Conservation (phyloP, 2,329 filamentous ascomycete genomes). For the Monosporascus sp. region DNA sequence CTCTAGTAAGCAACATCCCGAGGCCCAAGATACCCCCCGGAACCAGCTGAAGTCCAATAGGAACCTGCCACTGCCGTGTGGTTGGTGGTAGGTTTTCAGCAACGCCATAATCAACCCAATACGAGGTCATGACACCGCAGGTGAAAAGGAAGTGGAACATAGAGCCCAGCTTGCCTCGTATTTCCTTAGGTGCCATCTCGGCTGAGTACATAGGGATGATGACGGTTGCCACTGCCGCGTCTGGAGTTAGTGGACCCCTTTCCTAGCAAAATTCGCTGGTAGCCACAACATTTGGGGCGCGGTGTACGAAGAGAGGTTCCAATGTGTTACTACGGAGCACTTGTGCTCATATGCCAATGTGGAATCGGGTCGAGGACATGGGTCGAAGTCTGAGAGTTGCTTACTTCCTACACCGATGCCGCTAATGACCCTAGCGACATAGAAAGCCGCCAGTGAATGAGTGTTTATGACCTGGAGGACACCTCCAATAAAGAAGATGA, state of each 20-base stretch:
- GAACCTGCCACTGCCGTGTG: conserved; percentile 46
- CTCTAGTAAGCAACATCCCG: conserved; percentile 44
- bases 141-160: conserved; percentile 43
- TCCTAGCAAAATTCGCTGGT: background rate
- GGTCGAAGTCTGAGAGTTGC: background rate
- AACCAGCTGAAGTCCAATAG: conserved; percentile 42
- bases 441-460: conserved; percentile 32
- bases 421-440: conserved; percentile 32
- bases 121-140: conserved; percentile 35
- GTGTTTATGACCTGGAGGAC: conserved; percentile 35
- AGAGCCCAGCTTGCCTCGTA: conserved; percentile 37
- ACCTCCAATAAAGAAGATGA: conserved; percentile 40
- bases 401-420: conserved; percentile 26
- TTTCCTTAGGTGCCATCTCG: conserved; percentile 42
- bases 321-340: too few species aligned
- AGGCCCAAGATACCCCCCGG: conserved; percentile 41
- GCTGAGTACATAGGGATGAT: conserved; percentile 41
- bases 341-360: background rate
- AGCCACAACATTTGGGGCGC: too few species aligned
- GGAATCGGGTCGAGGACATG: background rate
- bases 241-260: background rate
- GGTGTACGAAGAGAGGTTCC: too few species aligned
- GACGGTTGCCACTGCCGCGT: conserved; percentile 29
- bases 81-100: conserved; percentile 30
- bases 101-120: conserved; percentile 45